Evolutionary conservation across 164 flowering plant species (phyloP).

Genomic region (Cinnamomum micranthum): DNA sequence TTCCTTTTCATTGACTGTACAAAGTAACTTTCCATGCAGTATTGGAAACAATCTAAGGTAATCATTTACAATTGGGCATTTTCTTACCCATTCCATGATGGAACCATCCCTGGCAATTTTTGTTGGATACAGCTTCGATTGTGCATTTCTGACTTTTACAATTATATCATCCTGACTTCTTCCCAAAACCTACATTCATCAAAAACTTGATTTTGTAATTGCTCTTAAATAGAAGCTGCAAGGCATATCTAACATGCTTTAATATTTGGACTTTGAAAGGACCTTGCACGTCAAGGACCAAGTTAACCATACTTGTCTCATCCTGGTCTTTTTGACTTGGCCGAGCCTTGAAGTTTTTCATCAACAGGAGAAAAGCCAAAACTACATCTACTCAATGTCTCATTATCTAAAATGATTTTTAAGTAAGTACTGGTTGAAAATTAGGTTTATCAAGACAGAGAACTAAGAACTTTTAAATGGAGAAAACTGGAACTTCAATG

Average conservation of each 20-base stretch:
- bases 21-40: neutral
- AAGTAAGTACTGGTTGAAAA: neutral
- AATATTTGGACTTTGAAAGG: neutral
- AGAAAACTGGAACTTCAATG: conserved; percentile 7
- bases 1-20: neutral
- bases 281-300: neutral
- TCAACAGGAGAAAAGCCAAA: neutral
- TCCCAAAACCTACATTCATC: conserved; percentile 55
- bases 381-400: neutral
- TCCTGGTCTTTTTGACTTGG: neutral
- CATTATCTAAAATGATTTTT: neutral
- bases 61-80: neutral
- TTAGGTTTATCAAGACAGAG: neutral
- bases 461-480: neutral
- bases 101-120: conserved; percentile 84
- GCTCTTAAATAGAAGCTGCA: conserved; percentile 1
- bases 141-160: conserved; percentile 50
- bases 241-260: neutral
- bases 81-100: conserved; percentile 89
- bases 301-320: neutral
- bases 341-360: neutral
- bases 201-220: neutral
- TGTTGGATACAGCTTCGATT: conserved; percentile 52
- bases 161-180: conserved; percentile 51
- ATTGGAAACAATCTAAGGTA: neutral